These are phyloP conservation scores for Elymus sibiricus DNA, from an alignment of 176 grass and related monocot genomes.

Conservation along the genomic window DNA sequence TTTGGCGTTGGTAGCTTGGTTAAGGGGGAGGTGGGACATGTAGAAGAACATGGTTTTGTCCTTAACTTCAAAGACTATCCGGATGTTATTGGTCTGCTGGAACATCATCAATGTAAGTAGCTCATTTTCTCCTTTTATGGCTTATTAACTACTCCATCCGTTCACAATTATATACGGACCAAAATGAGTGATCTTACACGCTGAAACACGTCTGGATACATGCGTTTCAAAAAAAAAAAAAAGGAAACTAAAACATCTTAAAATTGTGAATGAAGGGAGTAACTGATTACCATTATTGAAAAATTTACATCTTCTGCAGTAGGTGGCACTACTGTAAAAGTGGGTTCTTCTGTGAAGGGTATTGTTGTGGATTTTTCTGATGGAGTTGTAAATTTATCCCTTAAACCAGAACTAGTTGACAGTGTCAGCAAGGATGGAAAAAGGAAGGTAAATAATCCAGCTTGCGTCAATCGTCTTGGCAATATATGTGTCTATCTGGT, in stretches of 20 bases:
- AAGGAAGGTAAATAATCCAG: slow-evolving; percentile 57
- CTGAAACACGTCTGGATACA: too few species aligned
- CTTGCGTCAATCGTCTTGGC: not conserved
- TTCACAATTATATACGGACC: too few species aligned
- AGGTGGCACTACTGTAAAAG: slow-evolving; percentile 50
- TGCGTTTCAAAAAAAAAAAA: too few species aligned
- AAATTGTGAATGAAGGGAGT: too few species aligned
- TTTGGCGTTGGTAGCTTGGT: slow-evolving; percentile 81
- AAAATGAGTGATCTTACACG: too few species aligned
- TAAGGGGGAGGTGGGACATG: slow-evolving; percentile 65
- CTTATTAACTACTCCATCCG: not conserved
- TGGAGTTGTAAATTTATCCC: slow-evolving; percentile 85
- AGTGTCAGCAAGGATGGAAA: slow-evolving; percentile 38
- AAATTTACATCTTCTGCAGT: slow-evolving; percentile 38
- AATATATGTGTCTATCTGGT: not conserved
- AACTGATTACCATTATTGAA: not conserved
- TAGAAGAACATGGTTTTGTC: slow-evolving; percentile 82
- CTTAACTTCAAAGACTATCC: slow-evolving; percentile 78
- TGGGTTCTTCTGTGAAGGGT: slow-evolving; percentile 72
- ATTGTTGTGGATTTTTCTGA: slow-evolving; percentile 89
- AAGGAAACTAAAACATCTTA: too few species aligned
- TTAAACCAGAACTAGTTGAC: slow-evolving; percentile 65
- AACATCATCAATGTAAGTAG: slow-evolving; percentile 87
- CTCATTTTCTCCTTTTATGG: slow-evolving; percentile 4
- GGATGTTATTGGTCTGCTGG: slow-evolving; percentile 81